A percentile compares a stretch with the other conserved stretches of the same genome.
Conservation (phyloP, 495 filamentous ascomycete species). For the Penicillium verhagenii region DNA sequence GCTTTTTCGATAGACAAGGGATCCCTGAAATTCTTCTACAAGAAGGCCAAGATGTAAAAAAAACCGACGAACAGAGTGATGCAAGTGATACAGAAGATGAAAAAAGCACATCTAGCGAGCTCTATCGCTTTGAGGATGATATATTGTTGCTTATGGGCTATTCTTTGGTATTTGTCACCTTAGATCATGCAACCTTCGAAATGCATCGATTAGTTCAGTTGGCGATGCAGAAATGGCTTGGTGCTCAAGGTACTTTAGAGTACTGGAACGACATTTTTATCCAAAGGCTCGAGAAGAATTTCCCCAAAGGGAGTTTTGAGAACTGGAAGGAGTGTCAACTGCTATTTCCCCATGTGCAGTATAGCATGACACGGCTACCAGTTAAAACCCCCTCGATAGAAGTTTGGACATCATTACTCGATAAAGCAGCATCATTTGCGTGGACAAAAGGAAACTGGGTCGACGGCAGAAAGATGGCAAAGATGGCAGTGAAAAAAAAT, state of each 20-base stretch:
- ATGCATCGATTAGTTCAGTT: background rate
- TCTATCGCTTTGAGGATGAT: background rate
- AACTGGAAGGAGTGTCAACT: background rate
- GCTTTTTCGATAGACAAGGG: conserved; percentile 32
- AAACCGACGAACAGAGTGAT: background rate
- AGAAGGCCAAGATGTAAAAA: conserved; percentile 4
- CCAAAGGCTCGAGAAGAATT: background rate
- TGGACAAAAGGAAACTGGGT: background rate
- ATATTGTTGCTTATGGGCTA: background rate
- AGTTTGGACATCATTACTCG: background rate
- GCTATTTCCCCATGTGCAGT: background rate
- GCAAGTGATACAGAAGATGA: conserved; percentile 58
- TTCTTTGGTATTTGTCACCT: background rate
- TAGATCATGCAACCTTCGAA: background rate
- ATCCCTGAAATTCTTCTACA: conserved; percentile 24
- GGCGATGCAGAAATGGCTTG: background rate
- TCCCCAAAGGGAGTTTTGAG: background rate
- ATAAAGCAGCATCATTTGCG: background rate
- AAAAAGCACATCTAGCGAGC: conserved; percentile 43
- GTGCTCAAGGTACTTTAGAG: background rate
- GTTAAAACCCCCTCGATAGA: background rate
- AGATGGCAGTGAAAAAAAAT: background rate
- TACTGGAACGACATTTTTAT: background rate
- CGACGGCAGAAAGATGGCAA: conserved; percentile 1
- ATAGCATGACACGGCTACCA: background rate